phyloP scores from a whole-genome alignment of 345 rosid genomes.

The Turnera subulata region DNA sequence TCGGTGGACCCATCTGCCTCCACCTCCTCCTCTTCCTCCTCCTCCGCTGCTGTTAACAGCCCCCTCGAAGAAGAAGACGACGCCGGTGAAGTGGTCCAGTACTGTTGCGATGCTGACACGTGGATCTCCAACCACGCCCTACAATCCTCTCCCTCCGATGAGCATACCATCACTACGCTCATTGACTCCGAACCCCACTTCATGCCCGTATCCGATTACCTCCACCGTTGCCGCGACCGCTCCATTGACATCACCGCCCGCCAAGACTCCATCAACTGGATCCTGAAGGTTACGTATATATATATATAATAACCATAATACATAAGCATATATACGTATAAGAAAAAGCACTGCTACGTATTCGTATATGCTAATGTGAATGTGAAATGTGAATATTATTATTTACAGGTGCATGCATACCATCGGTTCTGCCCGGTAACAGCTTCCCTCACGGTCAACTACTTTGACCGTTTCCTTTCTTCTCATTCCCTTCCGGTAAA shows the following conservation, averaged over 20 bases:
- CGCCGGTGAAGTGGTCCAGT: slow-evolving; percentile 25
- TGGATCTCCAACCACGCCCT: slow-evolving; percentile 17
- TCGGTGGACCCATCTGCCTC: background rate
- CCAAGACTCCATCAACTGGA: slow-evolving; percentile 70
- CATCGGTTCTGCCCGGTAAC: slow-evolving; percentile 47
- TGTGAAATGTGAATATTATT: no score
- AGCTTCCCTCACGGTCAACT: slow-evolving; percentile 51
- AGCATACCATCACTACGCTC: slow-evolving; percentile 17
- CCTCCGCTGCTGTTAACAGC: slow-evolving; percentile 13
- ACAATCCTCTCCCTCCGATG: slow-evolving; percentile 22
- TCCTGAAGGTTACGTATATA: slow-evolving; percentile 37
- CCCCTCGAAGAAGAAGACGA: slow-evolving; percentile 30
- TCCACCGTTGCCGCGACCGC: slow-evolving; percentile 40
- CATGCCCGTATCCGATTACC: slow-evolving; percentile 39
- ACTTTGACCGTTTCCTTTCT: slow-evolving; percentile 65
- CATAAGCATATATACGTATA: background rate
- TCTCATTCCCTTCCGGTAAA: slow-evolving; percentile 42
- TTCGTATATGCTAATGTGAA: background rate
- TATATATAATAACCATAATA: background rate
- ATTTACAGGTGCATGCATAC: slow-evolving; percentile 56
- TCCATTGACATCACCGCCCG: slow-evolving; percentile 50
- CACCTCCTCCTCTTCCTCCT: slow-evolving; percentile 4
- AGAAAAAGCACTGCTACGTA: background rate
- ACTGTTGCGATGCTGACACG: slow-evolving; percentile 9
- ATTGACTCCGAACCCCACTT: slow-evolving; percentile 36